Evolutionary conservation across 768 basidiomycete genomes (phyloP).

Genomic region (Amanita pseudoporphyria): DNA sequence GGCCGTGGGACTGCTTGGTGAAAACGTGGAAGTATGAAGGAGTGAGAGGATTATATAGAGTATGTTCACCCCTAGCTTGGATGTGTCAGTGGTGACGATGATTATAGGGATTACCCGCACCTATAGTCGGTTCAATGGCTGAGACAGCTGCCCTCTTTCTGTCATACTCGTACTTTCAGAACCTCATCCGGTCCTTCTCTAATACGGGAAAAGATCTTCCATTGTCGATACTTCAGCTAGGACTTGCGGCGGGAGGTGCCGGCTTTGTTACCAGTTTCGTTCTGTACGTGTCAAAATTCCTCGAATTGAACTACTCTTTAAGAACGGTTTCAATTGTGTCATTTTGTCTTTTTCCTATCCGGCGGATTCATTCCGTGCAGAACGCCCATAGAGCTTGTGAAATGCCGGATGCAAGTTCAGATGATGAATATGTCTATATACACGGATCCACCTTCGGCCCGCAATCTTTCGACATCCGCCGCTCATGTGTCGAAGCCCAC

Average conservation of each 20-base stretch:
- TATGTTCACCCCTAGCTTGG: slow-evolving; percentile 21
- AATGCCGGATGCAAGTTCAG: slow-evolving; percentile 98
- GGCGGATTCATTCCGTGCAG: slow-evolving; percentile 25
- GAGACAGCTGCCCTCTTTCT: slow-evolving; percentile 89
- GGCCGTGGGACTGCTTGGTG: slow-evolving; percentile 79
- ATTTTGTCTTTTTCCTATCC: slow-evolving; percentile 3
- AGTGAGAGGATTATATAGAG: slow-evolving; percentile 76
- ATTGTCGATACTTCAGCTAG: slow-evolving; percentile 59
- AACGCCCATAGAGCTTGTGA: slow-evolving; percentile 90
- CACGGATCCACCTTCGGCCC: slow-evolving; percentile 9
- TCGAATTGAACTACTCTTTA: neutral
- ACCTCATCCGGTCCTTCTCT: slow-evolving; percentile 36
- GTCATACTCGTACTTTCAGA: slow-evolving; percentile 72
- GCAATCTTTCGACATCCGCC: slow-evolving; percentile 13
- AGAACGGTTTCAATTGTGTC: neutral
- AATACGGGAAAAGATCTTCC: slow-evolving; percentile 19
- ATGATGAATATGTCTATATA: slow-evolving; percentile 42
- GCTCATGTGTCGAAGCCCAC: slow-evolving; percentile 7
- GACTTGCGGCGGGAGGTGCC: slow-evolving; percentile 78
- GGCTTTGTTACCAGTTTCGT: slow-evolving; percentile 82
- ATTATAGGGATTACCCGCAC: slow-evolving; percentile 78
- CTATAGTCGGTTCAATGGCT: slow-evolving; percentile 83
- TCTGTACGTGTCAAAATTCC: slow-evolving; percentile 41
- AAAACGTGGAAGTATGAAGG: slow-evolving; percentile 82
- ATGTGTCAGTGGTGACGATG: neutral